phyloP scores from a whole-genome alignment of 352 stramenopile species.

The Phytophthora agathidicida region DNA sequence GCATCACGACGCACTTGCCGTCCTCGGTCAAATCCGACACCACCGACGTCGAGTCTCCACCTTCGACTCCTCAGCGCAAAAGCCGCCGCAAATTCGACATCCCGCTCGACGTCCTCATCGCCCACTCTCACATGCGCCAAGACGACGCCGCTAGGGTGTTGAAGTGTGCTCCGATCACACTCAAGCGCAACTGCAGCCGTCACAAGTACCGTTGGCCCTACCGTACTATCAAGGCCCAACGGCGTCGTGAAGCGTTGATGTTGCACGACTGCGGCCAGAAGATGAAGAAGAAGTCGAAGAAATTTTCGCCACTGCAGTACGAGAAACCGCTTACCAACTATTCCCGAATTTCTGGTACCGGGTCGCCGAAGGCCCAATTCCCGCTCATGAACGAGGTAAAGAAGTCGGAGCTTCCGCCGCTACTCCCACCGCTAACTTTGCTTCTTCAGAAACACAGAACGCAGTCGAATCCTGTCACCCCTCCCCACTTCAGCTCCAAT shows the following conservation, averaged over 20 bases:
- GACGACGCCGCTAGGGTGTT: constrained; percentile 52
- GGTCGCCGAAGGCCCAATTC: not conserved
- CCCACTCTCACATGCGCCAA: constrained; percentile 54
- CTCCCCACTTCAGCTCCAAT: not conserved
- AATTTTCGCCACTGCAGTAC: not conserved
- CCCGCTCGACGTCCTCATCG: constrained; percentile 49
- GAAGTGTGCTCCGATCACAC: constrained; percentile 59
- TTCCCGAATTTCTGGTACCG: constrained; percentile 15
- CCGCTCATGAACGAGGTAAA: not conserved
- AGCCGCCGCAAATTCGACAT: constrained; percentile 62
- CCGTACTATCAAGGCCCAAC: constrained; percentile 44
- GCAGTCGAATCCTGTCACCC: not conserved
- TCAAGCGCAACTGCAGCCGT: constrained; percentile 67
- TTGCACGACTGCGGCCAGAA: constrained; percentile 8
- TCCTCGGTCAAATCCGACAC: constrained; percentile 1
- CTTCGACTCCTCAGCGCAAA: constrained; percentile 16
- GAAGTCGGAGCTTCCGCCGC: not conserved
- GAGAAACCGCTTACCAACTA: not conserved
- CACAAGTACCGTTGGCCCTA: constrained; percentile 59
- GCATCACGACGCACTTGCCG: not conserved
- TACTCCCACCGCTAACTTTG: constrained; percentile 20
- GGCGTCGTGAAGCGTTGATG: constrained; percentile 31
- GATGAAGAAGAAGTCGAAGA: not conserved
- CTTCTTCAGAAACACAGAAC: constrained; percentile 12
- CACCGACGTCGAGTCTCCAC: not conserved